Base-by-base conservation (phyloP, 1,284 basidiomycete species). In the Exsudoporus floridanus region DNA sequence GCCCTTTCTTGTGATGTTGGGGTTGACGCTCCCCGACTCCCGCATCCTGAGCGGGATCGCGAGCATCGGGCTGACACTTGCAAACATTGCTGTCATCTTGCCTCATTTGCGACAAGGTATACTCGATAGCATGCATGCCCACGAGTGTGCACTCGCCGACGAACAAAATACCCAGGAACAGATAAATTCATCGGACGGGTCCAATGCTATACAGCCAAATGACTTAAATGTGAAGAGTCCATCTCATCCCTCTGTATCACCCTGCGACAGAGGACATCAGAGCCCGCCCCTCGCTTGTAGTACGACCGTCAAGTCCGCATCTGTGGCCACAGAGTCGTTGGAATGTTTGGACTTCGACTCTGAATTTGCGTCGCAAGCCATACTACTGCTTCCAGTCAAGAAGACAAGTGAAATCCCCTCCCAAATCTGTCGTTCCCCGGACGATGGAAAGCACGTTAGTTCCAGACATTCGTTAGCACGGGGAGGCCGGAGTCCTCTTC, bases 11-110 rank as follows among this genome's bases (percentile, higher is more conserved):
- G 65, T 65, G 14, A 33, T 51, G 40, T 47, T 69, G 16, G 61
- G 63, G 2, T 46, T 65, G 41, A 57, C 53, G 41, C 67, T 69
- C 38, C 63, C 67, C 3, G 53, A 65, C 47, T 69, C 63, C 19
- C 67, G 66, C 49, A 63, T 69, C 40, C 25, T 65, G 21, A 52
- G 31, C 9, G 63, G 63, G 13, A 46, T 66, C 7, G 67, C 63
- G 18, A 50, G 61, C 38, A 56, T 69, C 18, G 66, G 66, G 4
- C 40, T 65, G 49, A 67, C 65, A 7, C 59, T 69, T 31, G 47
- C 40, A 28, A 64, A 64, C 43, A 64, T 65, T 34, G 67, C 53
- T 47, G 31, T 49, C 43, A 54, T 69, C 49, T 46, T 66, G 19
- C 67, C 63, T 25, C 30, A 60, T 40, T 41, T 65, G 36, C 64